A percentile compares a stretch with the other conserved stretches of the same genome.
Conservation (phyloP, 31 red algal species). For the Endocladia muricata region DNA sequence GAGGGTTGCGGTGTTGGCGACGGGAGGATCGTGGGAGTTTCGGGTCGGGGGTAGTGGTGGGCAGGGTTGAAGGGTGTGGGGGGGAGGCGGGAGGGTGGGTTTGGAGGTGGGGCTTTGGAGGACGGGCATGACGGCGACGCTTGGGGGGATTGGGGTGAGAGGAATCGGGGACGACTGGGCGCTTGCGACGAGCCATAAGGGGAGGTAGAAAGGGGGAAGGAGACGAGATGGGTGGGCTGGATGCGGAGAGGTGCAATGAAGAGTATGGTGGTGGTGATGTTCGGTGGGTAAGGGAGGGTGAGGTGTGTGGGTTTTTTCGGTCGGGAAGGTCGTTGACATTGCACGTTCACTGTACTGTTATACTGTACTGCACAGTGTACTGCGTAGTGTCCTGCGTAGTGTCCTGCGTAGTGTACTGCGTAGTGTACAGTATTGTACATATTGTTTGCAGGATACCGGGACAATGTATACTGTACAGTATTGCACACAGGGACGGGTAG, state of each 20-base stretch:
- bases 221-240: not conserved
- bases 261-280: too few species aligned
- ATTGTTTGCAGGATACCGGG: too few species aligned
- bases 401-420: too few species aligned
- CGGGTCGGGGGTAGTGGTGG: not conserved
- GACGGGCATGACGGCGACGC: not conserved
- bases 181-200: not conserved
- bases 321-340: too few species aligned
- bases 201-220: not conserved
- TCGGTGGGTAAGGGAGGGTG: too few species aligned
- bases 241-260: not conserved
- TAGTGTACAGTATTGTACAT: too few species aligned
- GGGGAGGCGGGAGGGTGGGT: not conserved
- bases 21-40: not conserved
- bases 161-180: not conserved
- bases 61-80: not conserved
- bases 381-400: too few species aligned
- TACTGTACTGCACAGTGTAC: too few species aligned
- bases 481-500: too few species aligned
- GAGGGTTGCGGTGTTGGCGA: not conserved
- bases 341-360: too few species aligned
- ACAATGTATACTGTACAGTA: too few species aligned
- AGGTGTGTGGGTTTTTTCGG: too few species aligned
- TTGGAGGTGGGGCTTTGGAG: not conserved
- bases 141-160: not conserved